Conservation (phyloP, 164 flowering plant species). For the Taxillus chinensis region DNA sequence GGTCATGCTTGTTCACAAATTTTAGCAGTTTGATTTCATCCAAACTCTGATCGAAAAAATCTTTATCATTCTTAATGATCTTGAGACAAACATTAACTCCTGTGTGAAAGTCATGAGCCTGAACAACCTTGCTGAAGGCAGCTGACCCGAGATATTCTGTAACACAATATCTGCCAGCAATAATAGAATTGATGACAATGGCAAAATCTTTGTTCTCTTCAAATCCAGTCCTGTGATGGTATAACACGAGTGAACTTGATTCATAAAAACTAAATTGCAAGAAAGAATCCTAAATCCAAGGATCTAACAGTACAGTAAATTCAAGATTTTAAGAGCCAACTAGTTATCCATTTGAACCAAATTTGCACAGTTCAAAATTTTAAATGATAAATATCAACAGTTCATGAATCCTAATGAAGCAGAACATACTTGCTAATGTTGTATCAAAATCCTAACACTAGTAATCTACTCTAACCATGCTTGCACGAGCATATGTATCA, state of each 20-base stretch:
- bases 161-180: slow-evolving; percentile 78
- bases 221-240: slow-evolving; percentile 79
- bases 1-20: slow-evolving; percentile 85
- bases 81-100: slow-evolving; percentile 87
- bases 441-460: not conserved
- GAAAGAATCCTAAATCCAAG: not conserved
- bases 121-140: slow-evolving; percentile 90
- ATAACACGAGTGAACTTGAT: slow-evolving; percentile 15
- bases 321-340: not conserved
- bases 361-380: too few relatives aligned
- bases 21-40: slow-evolving; percentile 91
- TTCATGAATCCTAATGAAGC: not conserved
- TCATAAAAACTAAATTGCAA: slow-evolving; percentile 11
- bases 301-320: too few relatives aligned
- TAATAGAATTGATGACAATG: slow-evolving; percentile 52
- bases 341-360: not conserved
- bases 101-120: slow-evolving; percentile 74
- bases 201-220: slow-evolving; percentile 86
- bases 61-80: slow-evolving; percentile 91
- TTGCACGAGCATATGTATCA: too few relatives aligned
- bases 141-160: slow-evolving; percentile 89
- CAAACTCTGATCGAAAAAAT: slow-evolving; percentile 88
- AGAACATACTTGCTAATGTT: slow-evolving; percentile 1
- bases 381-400: too few relatives aligned
- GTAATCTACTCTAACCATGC: not conserved